Conservation (phyloP, 805 yeast genomes). For the Metschnikowia lachancei region DNA sequence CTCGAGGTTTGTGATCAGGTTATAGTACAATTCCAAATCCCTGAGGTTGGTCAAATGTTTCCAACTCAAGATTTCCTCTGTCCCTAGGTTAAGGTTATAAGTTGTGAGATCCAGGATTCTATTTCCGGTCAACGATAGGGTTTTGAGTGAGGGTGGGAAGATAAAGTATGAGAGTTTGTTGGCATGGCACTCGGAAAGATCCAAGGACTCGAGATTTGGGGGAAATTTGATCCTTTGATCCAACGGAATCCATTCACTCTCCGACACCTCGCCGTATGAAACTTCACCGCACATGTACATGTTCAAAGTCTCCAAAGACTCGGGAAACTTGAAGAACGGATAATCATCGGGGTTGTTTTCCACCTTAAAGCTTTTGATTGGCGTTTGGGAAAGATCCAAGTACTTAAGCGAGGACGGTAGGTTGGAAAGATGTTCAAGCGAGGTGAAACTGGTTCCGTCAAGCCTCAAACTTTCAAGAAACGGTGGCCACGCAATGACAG, state of each 20-base stretch:
- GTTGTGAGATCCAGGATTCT: slow-evolving; percentile 21
- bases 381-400: slow-evolving; percentile 28
- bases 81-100: slow-evolving; percentile 17
- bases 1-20: slow-evolving; percentile 20
- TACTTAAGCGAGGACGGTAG: slow-evolving; percentile 24
- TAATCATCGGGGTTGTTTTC: slow-evolving; percentile 12
- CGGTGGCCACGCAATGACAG: slow-evolving; percentile 25
- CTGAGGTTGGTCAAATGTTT: slow-evolving; percentile 21
- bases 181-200: slow-evolving; percentile 27
- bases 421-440: slow-evolving; percentile 18
- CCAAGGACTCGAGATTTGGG: slow-evolving; percentile 19
- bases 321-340: slow-evolving; percentile 29
- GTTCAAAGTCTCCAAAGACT: slow-evolving; percentile 22
- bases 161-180: slow-evolving; percentile 20
- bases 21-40: slow-evolving; percentile 24
- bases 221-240: slow-evolving; percentile 25
- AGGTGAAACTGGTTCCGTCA: slow-evolving; percentile 24
- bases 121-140: slow-evolving; percentile 28
- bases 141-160: slow-evolving; percentile 25
- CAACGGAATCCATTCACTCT: slow-evolving; percentile 1
- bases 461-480: slow-evolving; percentile 23
- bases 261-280: slow-evolving; percentile 6
- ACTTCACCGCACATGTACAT: slow-evolving; percentile 20
- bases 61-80: slow-evolving; percentile 23
- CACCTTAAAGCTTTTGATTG: slow-evolving; percentile 18